Evolutionary conservation across 192 early-diverging fungal genomes (phyloP).

Genomic region (Gigaspora rosea): DNA sequence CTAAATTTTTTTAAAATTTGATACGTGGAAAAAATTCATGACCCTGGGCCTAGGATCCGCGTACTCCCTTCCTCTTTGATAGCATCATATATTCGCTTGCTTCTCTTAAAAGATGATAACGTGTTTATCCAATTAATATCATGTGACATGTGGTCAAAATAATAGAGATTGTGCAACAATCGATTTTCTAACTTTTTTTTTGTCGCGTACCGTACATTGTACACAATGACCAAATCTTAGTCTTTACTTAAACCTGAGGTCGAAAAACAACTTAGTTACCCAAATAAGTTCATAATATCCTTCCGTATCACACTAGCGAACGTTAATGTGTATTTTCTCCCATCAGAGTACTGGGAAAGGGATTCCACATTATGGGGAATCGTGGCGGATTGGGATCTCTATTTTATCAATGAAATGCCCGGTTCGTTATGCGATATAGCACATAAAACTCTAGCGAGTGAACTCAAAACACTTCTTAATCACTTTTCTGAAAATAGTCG

Average conservation of each 20-base stretch:
- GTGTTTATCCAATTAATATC: too few species aligned
- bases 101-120: too few species aligned
- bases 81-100: too few species aligned
- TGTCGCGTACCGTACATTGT: too few species aligned
- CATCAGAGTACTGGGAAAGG: constrained; percentile 31
- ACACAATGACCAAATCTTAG: neutral
- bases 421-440: neutral
- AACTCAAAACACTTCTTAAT: constrained; percentile 20
- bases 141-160: too few species aligned
- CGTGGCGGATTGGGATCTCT: constrained; percentile 29
- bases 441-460: constrained; percentile 20
- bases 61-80: too few species aligned
- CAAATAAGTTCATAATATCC: neutral
- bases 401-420: constrained; percentile 33
- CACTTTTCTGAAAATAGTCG: constrained; percentile 1
- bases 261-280: neutral
- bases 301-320: neutral
- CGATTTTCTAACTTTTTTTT: too few species aligned
- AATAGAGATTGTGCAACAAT: too few species aligned
- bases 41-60: too few species aligned
- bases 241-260: neutral
- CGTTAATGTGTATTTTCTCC: constrained; percentile 24
- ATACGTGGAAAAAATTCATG: too few species aligned
- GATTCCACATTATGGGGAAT: constrained; percentile 21
- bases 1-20: too few species aligned